Base-by-base conservation (phyloP, 2,329 filamentous ascomycete genomes). In the Talaromyces pinophilus region DNA sequence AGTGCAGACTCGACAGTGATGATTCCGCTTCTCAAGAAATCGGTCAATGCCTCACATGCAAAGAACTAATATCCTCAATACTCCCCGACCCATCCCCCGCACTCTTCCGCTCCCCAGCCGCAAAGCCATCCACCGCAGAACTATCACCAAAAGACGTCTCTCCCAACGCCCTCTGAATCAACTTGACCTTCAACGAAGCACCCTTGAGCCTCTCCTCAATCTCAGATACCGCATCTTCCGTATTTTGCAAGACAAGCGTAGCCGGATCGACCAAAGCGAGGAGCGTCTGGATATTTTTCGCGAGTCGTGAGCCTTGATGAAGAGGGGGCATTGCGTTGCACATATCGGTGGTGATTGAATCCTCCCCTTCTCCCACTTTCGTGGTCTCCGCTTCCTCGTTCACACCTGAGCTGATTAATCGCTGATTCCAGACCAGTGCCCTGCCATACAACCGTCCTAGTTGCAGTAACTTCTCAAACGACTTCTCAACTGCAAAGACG, bases 391-490 rank as follows among this genome's bases (percentile, higher is more conserved):
- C 68, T 17, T 67, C 69, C 17, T 73, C 70, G 3, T 82, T 82
- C 40, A 35, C 22, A 11, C 28, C 38, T 50, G 64, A 59, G 52
- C 15, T 59, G 1, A 52, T 3, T 11, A 93, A 78, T 63, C 93
- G 85, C 67, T 91, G 90, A 13, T 89, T 88, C 93, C 94, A 98
- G n/a, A 98, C 84, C 28, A 91, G 80, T 15, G 92, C 88, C 73
- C 88, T 89, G 54, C 92, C 92, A 72, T 94, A 90, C 38, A 98
- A 79, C 67, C 85, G 85, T 2, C 94, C 94, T 77, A 92, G 86
- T 69, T 92, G 89, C 50, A 91, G 76, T 74, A 96, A 97, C 80
- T 97, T 98, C 72, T 97, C 92, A 72, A 95, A 98, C 0, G 93
- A 94, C 70, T 93, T 95, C 76, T 96, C 91, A 50, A 98, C 87